phyloP scores from a whole-genome alignment of 306 rosid genomes.

The Cucurbita maxima region DNA sequence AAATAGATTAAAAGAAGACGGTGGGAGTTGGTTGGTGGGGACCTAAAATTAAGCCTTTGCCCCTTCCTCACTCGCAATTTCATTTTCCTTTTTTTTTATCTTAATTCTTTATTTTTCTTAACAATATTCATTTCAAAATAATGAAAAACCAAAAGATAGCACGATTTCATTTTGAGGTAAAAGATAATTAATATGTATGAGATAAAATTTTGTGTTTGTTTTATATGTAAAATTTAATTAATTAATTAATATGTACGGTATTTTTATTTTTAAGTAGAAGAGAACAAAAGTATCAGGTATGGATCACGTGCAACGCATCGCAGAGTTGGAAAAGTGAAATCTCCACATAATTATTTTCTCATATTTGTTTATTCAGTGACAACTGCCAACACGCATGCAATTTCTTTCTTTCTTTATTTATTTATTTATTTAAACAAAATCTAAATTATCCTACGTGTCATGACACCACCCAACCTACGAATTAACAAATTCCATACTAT shows the following conservation, averaged over 20 bases:
- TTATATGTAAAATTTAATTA: too few species aligned
- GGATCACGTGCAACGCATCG: neutral
- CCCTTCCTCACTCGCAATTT: too few species aligned
- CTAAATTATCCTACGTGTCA: neutral
- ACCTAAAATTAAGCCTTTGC: neutral
- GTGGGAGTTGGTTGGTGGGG: neutral
- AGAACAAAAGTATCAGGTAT: neutral
- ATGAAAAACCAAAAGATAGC: too few species aligned
- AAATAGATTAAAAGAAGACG: neutral
- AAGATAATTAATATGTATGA: too few species aligned
- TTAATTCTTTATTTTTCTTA: too few species aligned
- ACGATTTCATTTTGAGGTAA: too few species aligned
- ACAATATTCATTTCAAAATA: too few species aligned
- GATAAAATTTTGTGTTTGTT: too few species aligned
- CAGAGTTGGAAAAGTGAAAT: neutral
- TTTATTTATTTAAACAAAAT: too few species aligned
- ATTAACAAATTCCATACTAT: neutral
- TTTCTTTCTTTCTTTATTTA: too few species aligned
- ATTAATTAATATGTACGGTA: too few species aligned
- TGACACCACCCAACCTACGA: neutral
- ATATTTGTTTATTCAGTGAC: constrained; percentile 15
- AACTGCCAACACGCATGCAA: constrained; percentile 41
- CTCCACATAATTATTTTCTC: constrained; percentile 2
- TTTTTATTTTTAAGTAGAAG: neutral
- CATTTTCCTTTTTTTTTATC: too few species aligned